Evolutionary conservation across 2,329 filamentous ascomycete genomes (phyloP), one percentile per base, ranked within the genome.

Genomic region (Thelonectria blattea): DNA sequence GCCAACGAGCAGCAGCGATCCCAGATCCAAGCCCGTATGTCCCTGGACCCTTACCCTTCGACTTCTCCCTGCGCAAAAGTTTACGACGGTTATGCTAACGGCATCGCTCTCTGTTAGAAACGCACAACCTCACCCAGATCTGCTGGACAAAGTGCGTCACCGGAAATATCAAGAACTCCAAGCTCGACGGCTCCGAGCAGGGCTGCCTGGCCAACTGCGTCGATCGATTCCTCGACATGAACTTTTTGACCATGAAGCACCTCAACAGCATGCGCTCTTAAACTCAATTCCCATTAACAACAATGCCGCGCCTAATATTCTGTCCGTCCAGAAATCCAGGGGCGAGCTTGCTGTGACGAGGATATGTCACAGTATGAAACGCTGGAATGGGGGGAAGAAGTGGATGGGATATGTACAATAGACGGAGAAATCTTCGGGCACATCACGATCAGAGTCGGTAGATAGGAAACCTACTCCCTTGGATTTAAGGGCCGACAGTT

Each of bases 81-180:
- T 30, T 10, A 30, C 37, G 2, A 43, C 3, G 15, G 27, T 14
- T 1, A 32, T 48, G 27, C 60, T 71, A 57, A 71, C 9, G 27
- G 34, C 11, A 24, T 32, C 34, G 32, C 61, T 27, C 3, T 32
- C 57, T 15, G 14, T 6, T 20, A 87, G 84, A 82, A 73, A 82
- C 83, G 12, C 83, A 86, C 72, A 77, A 73, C 64, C 72, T 87
- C 54, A 86, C 83, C 45, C 90, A 95, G 71, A 86, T 91, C 62
- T 99, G 95, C 85, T 99, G 93, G 88, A 92, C 89, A 74, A 98
- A 97, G 81, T 99, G 95, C 82, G 83, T 97, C 62, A 90, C 91
- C 9, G 82, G 87, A 55, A 83, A 83, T 59, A 89, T 97, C 75
- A 88, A 88, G 68, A 85, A 83, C 62, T 85, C 87, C 27, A 86